These are phyloP conservation scores for Paratinospora sagittata DNA, from an alignment of 164 flowering plant species.

Conservation along the genomic window DNA sequence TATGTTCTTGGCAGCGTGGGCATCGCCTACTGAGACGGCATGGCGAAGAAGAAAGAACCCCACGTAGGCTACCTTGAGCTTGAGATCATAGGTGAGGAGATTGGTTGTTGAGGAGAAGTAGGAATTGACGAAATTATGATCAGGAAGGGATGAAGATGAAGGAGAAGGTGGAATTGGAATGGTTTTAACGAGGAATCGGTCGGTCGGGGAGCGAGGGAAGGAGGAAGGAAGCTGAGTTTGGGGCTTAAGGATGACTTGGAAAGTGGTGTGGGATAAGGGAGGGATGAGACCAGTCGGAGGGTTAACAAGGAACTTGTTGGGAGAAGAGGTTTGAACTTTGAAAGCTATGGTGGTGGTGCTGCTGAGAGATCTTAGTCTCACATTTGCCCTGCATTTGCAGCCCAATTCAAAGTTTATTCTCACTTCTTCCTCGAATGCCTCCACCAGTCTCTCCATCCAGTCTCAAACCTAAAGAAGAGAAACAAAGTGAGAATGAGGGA, in stretches of 20 bases:
- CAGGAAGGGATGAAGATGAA: slow-evolving; percentile 14
- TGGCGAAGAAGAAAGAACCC: slow-evolving; percentile 53
- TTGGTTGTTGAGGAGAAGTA: slow-evolving; percentile 33
- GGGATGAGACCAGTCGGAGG: slow-evolving; percentile 61
- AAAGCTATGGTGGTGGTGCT: slow-evolving; percentile 42
- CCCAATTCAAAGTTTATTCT: slow-evolving; percentile 42
- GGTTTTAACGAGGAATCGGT: slow-evolving; percentile 62
- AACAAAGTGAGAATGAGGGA: not conserved
- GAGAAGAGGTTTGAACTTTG: slow-evolving; percentile 79
- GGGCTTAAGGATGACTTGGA: slow-evolving; percentile 70
- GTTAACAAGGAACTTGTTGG: slow-evolving; percentile 66
- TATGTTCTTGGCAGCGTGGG: slow-evolving; percentile 36
- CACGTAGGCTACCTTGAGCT: slow-evolving; percentile 61
- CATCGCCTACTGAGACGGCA: slow-evolving; percentile 37
- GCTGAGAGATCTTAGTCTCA: slow-evolving; percentile 45
- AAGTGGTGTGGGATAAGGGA: slow-evolving; percentile 41
- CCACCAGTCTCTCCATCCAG: slow-evolving; percentile 37
- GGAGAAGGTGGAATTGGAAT: slow-evolving; percentile 19
- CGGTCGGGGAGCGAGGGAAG: slow-evolving; percentile 67
- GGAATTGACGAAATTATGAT: slow-evolving; percentile 19
- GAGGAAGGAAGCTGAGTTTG: slow-evolving; percentile 48
- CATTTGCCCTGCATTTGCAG: slow-evolving; percentile 53
- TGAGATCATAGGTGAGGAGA: slow-evolving; percentile 38
- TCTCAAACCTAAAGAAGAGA: not conserved
- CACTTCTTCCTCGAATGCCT: slow-evolving; percentile 48